Base-by-base conservation (phyloP, 768 basidiomycete genomes). In the Boletus reticuloceps region DNA sequence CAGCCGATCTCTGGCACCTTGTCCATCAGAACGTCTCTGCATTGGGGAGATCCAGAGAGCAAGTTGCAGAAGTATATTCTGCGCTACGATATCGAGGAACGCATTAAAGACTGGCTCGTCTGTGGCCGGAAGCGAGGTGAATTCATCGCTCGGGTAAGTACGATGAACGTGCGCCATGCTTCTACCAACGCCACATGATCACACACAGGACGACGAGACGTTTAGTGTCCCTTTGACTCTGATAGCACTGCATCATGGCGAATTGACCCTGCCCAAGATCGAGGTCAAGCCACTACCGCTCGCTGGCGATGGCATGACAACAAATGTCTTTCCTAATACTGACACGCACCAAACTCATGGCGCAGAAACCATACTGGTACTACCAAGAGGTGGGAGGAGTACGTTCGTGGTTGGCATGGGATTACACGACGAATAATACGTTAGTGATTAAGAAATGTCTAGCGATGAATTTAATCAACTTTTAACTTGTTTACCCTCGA, bases 331-430 rank as follows among this genome's bases (percentile, higher is more conserved):
- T 17, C 88, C 87, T 1, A 85, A 76, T 54, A 80, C 79, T 13
- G 94, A 97, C 69, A 86, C 89, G 0, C 86, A 92, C 65, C 91
- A 97, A 60, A 76, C 82, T 40, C 89, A 95, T 62, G 91, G 93
- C 0, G 95, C 91, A 12, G 83, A 93, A 62, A 85, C 79, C 55
- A 78, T 95, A 10, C 72, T 91, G 46, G 84, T 98, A 7, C 78
- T 94, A 20, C 95, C 95, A 1, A 80, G 91, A 52, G 88, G 88
- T 5, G 88, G 88, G 6, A 79, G 89, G 58, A 90, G 82, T 61
- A 94, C 91, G 14, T 93, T 89, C 69, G 80, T 92, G 7, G 78
- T 93, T 34, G 82, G 78, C 27, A 90, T 91, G 89, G 88, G 86
- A 25, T 62, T 53, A 40, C 64, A 66, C 49, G 60, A 56, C 16